Evolutionary conservation across 495 filamentous ascomycete genomes (phyloP), one percentile per base, ranked within the genome.

Genomic region (Penicillium egyptiacum): DNA sequence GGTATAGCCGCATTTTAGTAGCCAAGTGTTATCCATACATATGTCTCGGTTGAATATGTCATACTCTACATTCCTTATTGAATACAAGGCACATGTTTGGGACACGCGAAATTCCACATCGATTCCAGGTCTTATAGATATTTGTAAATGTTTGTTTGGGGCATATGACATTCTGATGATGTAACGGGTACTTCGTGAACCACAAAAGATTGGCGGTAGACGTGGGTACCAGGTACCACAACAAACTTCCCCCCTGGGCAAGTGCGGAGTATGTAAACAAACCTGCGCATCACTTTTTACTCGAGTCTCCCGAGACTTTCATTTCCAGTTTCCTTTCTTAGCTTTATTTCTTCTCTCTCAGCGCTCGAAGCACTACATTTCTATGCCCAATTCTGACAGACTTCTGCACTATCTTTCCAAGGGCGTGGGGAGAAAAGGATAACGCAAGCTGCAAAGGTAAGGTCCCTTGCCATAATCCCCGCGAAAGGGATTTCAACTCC

Each of bases 181-280:
- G 55, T 61, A 56, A 0, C 25, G 20, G 54, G 55, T 60, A 55
- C 54, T 30, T 60, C 0, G 4, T 39, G 8, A 14, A 47, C 19
- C 3, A 30, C 43, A 28, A 17, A 2, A 19, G 47, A 12, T 40
- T 20, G 11, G 9, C 35, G 41, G 42, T 42, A 25, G 33, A 9
- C 8, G 11, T 19, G 26, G 30, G 61, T 61, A 63, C 54, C 41
- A 22, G 41, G 39, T 59, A 64, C 61, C 60, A 69, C 56, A 66
- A 67, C 63, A 69, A 69, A 68, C 65, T 62, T 67, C 56, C 59
- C 41, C 62, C 65, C 57, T 67, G 50, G 65, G 62, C 48, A 61
- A 61, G 63, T 63, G 60, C 58, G 60, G 63, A 68, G 66, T 68
- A 67, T 66, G 65, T 57, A 60, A 68, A 68, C 60, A 68, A 65